These are phyloP conservation scores for Maudiozyma barnettii DNA, from an alignment of 805 yeast genomes.

Conservation along the genomic window DNA sequence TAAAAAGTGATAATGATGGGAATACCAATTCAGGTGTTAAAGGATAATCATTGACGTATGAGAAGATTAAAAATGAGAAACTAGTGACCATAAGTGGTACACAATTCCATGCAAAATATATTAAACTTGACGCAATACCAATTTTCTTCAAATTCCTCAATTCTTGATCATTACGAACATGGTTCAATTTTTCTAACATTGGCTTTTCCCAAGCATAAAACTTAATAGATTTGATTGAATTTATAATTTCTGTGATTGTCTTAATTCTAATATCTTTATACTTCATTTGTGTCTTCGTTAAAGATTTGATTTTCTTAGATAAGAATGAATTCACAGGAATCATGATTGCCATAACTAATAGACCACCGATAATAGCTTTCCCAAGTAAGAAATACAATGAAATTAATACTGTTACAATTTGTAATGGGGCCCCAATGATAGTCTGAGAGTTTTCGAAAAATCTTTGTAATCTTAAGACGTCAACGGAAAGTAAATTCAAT, in stretches of 20 bases:
- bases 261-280: slow-evolving; percentile 52
- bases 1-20: slow-evolving; percentile 56
- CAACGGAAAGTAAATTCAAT: slow-evolving; percentile 70
- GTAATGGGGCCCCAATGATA: slow-evolving; percentile 49
- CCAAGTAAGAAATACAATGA: slow-evolving; percentile 52
- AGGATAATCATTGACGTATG: slow-evolving; percentile 37
- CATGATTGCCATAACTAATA: slow-evolving; percentile 43
- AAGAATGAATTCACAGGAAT: slow-evolving; percentile 47
- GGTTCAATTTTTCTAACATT: slow-evolving; percentile 42
- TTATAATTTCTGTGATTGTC: slow-evolving; percentile 48
- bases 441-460: slow-evolving; percentile 45
- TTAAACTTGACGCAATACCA: slow-evolving; percentile 38
- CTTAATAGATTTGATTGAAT: slow-evolving; percentile 54
- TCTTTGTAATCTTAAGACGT: slow-evolving; percentile 55
- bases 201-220: slow-evolving; percentile 65
- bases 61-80: slow-evolving; percentile 48
- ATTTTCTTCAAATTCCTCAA: slow-evolving; percentile 41
- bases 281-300: slow-evolving; percentile 50
- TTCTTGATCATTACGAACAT: slow-evolving; percentile 51
- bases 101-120: slow-evolving; percentile 50
- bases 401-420: slow-evolving; percentile 41
- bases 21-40: slow-evolving; percentile 60
- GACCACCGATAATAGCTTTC: slow-evolving; percentile 48
- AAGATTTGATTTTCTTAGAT: slow-evolving; percentile 36
- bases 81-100: slow-evolving; percentile 60